Base-by-base conservation (phyloP, 2,329 filamentous ascomycete species). In the Hypoxylon sp. region DNA sequence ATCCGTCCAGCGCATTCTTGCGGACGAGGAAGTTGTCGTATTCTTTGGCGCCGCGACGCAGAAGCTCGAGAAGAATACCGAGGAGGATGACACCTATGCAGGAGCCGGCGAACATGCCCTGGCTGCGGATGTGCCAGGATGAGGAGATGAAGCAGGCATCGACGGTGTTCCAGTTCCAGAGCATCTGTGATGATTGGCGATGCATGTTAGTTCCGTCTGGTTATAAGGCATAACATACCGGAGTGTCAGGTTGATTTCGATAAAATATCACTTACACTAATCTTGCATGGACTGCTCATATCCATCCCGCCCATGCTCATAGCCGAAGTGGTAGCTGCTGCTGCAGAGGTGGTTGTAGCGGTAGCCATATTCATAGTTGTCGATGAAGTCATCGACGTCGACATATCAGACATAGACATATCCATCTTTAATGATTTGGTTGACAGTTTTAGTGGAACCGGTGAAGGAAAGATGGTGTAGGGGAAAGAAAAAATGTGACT, bases 31-130 rank as follows among this genome's bases (percentile, higher is more conserved):
- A 85, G 24, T 85, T 82, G 75, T 95, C 91, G 76, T 89, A 94
- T 75, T 93, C 91, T 70, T 90, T 89, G 68, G 85, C 83, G 22
- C 84, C 71, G 28, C 91, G 89, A 51, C 92, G 90, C 20, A 95
- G 83, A 59, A 89, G 80, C 73, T 95, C 91, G 69, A 95, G 88
- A 5, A 79, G 72, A 54, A 94, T 83, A 69, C 91, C 90, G 55
- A 96, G 87, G n/a, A 89, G 79, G 64, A 93, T 81, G 34, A 93
- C 88, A 63, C 90, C 91, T 72, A 96, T 89, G 79, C 92, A 95
- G 54, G 89, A 91, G 20, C 89, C 91, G 49, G 90, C 91, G 74
- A 96, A 94, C 84, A 90, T 90, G 75, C 85, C 88, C 2, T 77
- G 79, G 22, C 88, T 89, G 15, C 80, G 88, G 75, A 94, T 85